Conservation (phyloP, 345 rosid genomes). For the Eucalyptus viminalis region DNA sequence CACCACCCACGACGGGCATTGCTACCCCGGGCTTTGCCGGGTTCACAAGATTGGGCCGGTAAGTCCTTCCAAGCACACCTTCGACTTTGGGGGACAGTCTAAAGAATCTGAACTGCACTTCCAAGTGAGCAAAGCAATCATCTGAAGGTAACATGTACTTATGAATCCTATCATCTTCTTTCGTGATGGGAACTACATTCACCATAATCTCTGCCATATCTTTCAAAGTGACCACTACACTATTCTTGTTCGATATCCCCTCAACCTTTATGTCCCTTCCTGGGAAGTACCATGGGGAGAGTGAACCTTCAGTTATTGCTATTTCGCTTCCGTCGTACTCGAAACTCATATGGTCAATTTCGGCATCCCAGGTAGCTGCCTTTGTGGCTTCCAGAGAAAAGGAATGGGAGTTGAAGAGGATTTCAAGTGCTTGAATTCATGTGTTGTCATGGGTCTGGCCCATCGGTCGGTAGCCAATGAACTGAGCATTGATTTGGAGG, state of each 20-base stretch:
- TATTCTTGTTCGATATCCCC: not conserved
- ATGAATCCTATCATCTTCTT: constrained; percentile 1
- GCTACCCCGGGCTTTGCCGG: not conserved
- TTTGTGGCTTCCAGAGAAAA: not conserved
- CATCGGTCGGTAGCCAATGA: not conserved
- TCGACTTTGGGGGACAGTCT: not conserved
- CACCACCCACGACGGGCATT: not conserved
- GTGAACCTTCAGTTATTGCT: not conserved
- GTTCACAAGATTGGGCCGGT: not conserved
- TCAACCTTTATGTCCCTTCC: not conserved
- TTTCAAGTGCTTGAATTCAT: not conserved
- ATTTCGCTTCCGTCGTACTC: not conserved
- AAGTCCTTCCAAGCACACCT: not conserved
- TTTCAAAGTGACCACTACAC: not conserved
- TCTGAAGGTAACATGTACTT: not conserved
- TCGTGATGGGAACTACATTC: not conserved
- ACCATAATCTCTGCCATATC: not conserved
- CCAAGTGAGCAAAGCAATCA: constrained; percentile 3
- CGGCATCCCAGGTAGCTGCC: not conserved
- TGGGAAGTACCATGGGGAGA: not conserved
- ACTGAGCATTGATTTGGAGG: not conserved
- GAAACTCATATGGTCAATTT: not conserved
- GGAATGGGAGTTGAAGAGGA: not conserved
- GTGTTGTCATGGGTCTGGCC: not conserved
- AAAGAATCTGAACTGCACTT: not conserved